A percentile compares a stretch with the other conserved stretches of the same genome.
Evolutionary conservation across 805 yeast genomes (phyloP).

Genomic region (Suhomyces sp.): DNA sequence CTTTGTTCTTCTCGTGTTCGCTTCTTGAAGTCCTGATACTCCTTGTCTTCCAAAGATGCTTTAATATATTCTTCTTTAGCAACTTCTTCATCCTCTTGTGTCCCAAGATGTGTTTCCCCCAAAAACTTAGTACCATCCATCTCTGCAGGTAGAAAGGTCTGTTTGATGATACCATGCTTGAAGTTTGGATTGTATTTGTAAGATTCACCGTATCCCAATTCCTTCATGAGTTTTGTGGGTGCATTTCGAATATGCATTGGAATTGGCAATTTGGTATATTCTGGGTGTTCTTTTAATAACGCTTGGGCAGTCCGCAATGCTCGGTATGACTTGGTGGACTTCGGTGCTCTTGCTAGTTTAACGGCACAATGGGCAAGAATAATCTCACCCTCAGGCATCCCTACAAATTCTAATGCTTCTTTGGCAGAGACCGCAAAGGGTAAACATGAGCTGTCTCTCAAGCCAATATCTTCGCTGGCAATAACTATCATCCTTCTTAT

Average conservation of each 20-base stretch:
- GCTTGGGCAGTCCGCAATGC: constrained; percentile 71
- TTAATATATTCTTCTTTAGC: constrained; percentile 11
- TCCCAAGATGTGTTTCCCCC: constrained; percentile 57
- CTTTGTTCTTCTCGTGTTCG: constrained; percentile 1
- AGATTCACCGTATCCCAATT: constrained; percentile 77
- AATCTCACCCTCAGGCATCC: constrained; percentile 92
- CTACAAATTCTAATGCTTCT: constrained; percentile 84
- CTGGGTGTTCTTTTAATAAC: constrained; percentile 56
- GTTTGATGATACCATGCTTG: constrained; percentile 68
- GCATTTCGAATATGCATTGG: constrained; percentile 91
- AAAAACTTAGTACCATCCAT: constrained; percentile 48
- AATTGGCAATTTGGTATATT: constrained; percentile 58
- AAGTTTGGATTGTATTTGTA: constrained; percentile 89
- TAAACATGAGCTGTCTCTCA: constrained; percentile 75
- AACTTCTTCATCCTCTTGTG: constrained; percentile 18
- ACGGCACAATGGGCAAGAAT: constrained; percentile 90
- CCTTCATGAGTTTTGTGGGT: constrained; percentile 88
- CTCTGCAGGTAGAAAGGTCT: constrained; percentile 71
- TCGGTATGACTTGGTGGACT: constrained; percentile 82
- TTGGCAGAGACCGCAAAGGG: constrained; percentile 87
- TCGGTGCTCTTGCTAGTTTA: constrained; percentile 81
- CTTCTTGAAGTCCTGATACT: constrained; percentile 16
- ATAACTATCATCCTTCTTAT: constrained; percentile 91
- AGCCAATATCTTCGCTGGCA: constrained; percentile 93
- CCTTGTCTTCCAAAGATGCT: constrained; percentile 10